phyloP scores from a whole-genome alignment of 2,329 filamentous ascomycete species.

The Knufia petricola region DNA sequence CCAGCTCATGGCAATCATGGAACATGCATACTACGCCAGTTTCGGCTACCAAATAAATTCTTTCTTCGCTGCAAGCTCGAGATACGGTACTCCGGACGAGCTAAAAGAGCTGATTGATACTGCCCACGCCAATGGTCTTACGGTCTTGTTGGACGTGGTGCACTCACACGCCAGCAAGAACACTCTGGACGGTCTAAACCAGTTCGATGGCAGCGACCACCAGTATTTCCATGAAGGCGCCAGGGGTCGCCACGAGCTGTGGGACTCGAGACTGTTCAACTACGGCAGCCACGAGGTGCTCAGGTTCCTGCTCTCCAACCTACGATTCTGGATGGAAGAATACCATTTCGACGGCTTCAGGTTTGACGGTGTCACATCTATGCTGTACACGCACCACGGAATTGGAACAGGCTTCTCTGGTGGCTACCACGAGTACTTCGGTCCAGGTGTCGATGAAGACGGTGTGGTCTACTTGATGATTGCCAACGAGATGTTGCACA shows the following conservation, averaged over 20 bases:
- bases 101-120: constrained; percentile 95
- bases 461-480: constrained; percentile 92
- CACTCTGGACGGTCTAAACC: constrained; percentile 84
- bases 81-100: constrained; percentile 87
- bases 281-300: constrained; percentile 91
- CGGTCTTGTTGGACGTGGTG: constrained; percentile 87
- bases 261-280: constrained; percentile 96
- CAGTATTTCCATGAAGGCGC: constrained; percentile 87
- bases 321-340: constrained; percentile 99
- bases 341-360: constrained; percentile 95
- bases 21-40: constrained; percentile 98
- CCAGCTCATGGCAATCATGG: constrained; percentile 98
- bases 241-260: constrained; percentile 80
- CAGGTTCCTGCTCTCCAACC: constrained; percentile 88
- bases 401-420: constrained; percentile 98
- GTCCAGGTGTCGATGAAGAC: constrained; percentile 78
- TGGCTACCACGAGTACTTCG: constrained; percentile 97
- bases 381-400: constrained; percentile 92
- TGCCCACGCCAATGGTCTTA: constrained; percentile 81
- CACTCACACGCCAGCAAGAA: constrained; percentile 99
- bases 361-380: constrained; percentile 96
- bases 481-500: constrained; percentile 90
- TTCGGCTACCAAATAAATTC: constrained; percentile 99
- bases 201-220: constrained; percentile 91
- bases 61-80: constrained; percentile 94